Evolutionary conservation across 2,329 filamentous ascomycete species (phyloP).

Genomic region (Colletotrichum magnum): DNA sequence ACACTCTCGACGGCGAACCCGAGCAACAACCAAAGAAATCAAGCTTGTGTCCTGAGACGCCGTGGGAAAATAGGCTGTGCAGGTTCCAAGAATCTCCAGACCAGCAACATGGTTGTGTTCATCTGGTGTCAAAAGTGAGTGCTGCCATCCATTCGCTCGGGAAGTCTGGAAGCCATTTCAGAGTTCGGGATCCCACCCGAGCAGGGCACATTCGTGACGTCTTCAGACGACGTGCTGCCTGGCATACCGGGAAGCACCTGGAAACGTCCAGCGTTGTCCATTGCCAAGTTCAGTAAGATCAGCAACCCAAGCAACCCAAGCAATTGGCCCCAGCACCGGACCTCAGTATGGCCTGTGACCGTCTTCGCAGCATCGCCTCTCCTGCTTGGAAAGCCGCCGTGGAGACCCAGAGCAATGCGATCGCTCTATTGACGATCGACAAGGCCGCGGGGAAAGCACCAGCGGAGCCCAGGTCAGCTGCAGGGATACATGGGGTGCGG

Average conservation of each 20-base stretch:
- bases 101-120: slow-evolving; percentile 22
- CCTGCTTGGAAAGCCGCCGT: slow-evolving; percentile 11
- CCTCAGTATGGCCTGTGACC: slow-evolving; percentile 14
- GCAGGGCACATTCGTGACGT: no score
- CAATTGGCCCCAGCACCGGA: background rate
- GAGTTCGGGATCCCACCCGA: slow-evolving; percentile 1
- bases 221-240: slow-evolving; percentile 19
- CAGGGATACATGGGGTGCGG: background rate
- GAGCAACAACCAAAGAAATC: background rate
- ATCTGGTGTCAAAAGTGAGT: slow-evolving; percentile 26
- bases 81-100: background rate
- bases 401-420: background rate
- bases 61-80: slow-evolving; percentile 9
- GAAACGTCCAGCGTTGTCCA: background rate
- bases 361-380: slow-evolving; percentile 17
- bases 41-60: background rate
- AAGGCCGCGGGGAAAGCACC: slow-evolving; percentile 17
- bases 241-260: background rate
- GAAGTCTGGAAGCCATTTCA: slow-evolving; percentile 3
- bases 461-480: background rate
- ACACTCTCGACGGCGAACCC: slow-evolving; percentile 4
- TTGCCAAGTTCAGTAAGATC: background rate
- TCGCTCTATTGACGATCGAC: slow-evolving; percentile 12
- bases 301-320: slow-evolving; percentile 13
- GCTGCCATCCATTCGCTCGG: slow-evolving; percentile 28